phyloP scores from a whole-genome alignment of 768 basidiomycete species.

The Hebeloma cylindrosporum region DNA sequence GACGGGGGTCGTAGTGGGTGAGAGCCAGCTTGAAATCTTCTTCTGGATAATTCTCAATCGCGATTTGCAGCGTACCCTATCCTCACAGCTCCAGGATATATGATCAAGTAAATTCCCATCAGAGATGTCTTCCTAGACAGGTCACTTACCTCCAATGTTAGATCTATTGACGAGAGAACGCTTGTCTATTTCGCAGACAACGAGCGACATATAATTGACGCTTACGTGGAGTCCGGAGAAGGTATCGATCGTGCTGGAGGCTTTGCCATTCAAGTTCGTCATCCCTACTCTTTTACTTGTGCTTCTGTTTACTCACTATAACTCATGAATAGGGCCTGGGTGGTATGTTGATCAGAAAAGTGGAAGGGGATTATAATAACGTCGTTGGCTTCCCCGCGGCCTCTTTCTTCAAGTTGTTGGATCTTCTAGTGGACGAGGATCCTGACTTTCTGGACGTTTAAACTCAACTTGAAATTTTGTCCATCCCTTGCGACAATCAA shows the following conservation, averaged over 20 bases:
- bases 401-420: conserved; percentile 76
- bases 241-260: conserved; percentile 90
- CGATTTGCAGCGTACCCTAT: conserved; percentile 64
- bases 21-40: conserved; percentile 18
- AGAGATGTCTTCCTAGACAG: neutral
- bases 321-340: conserved; percentile 63
- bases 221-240: conserved; percentile 85
- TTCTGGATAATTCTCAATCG: neutral
- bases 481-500: too few relatives aligned
- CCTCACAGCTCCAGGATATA: conserved; percentile 74
- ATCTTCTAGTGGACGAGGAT: conserved; percentile 72
- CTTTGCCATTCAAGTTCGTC: conserved; percentile 84
- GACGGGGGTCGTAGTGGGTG: conserved; percentile 85
- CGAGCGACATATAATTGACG: conserved; percentile 55
- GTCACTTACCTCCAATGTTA: conserved; percentile 27
- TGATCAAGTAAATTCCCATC: conserved; percentile 50
- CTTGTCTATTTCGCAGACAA: conserved; percentile 77
- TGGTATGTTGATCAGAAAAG: conserved; percentile 74
- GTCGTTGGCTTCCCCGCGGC: conserved; percentile 91
- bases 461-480: too few relatives aligned
- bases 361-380: conserved; percentile 90
- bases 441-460: conserved; percentile 63
- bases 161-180: conserved; percentile 81
- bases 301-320: neutral
- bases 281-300: neutral